A percentile compares a stretch with the other conserved stretches of the same genome.
Evolutionary conservation across 2,329 filamentous ascomycete genomes (phyloP).

Genomic region (Microdochium nivale): DNA sequence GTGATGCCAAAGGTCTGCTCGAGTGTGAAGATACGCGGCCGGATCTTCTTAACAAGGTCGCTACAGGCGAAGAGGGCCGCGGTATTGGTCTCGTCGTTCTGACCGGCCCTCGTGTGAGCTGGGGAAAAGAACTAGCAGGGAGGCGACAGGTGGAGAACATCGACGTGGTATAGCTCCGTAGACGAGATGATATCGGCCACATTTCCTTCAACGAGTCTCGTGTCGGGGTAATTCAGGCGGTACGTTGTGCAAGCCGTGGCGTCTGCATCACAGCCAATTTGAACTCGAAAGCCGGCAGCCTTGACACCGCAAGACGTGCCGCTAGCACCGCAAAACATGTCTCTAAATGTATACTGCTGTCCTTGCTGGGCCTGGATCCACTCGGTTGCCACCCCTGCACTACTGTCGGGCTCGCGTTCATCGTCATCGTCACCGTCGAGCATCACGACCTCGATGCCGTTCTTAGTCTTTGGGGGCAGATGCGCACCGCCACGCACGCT

Average conservation of each 20-base stretch:
- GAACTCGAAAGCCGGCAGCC: constrained; percentile 43
- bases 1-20: constrained; percentile 68
- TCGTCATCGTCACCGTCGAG: constrained; percentile 10
- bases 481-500: constrained; percentile 29
- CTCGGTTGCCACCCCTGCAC: too few species aligned
- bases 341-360: constrained; percentile 57
- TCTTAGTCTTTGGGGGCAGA: constrained; percentile 14
- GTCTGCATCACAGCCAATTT: constrained; percentile 56
- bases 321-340: constrained; percentile 66
- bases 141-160: constrained; percentile 64
- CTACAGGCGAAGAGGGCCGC: constrained; percentile 42
- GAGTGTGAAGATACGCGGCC: constrained; percentile 61
- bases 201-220: constrained; percentile 34
- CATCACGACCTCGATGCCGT: constrained; percentile 8
- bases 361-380: constrained; percentile 4
- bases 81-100: constrained; percentile 57
- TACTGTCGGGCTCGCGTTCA: neutral
- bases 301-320: constrained; percentile 60
- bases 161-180: constrained; percentile 36
- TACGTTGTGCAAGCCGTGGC: constrained; percentile 46
- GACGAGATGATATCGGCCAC: constrained; percentile 36
- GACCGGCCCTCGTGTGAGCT: constrained; percentile 50
- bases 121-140: constrained; percentile 69
- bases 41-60: constrained; percentile 42
- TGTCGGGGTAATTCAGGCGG: constrained; percentile 43